A percentile compares a stretch with the other conserved stretches of the same genome.
Evolutionary conservation across 805 yeast genomes (phyloP).

Genomic region (Candida hispaniensis): DNA sequence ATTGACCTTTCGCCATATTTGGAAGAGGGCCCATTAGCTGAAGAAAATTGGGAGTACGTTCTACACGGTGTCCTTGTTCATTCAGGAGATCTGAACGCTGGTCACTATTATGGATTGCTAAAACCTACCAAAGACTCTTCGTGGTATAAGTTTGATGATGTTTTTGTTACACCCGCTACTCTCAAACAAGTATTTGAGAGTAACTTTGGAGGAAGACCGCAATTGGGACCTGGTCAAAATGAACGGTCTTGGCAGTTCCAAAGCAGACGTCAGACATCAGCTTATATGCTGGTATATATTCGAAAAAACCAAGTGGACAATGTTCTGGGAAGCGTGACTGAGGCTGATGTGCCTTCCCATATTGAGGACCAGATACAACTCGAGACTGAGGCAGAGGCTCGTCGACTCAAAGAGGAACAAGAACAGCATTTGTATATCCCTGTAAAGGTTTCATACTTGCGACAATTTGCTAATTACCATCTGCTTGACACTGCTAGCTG

Average conservation of each 20-base stretch:
- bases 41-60: conserved; percentile 64
- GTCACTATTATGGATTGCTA: conserved; percentile 92
- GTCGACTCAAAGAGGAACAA: conserved; percentile 47
- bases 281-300: conserved; percentile 92
- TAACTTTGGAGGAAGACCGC: conserved; percentile 64
- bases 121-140: conserved; percentile 58
- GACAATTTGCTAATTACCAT: conserved; percentile 46
- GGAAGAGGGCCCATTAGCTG: conserved; percentile 39
- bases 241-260: conserved; percentile 34
- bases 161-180: conserved; percentile 81
- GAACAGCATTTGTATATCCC: conserved; percentile 59
- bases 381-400: conserved; percentile 50
- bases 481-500: conserved; percentile 75
- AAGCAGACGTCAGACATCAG: conserved; percentile 77
- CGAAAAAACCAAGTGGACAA: conserved; percentile 48
- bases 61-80: conserved; percentile 93
- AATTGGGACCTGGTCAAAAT: conserved; percentile 19
- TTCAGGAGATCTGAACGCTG: conserved; percentile 89
- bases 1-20: conserved; percentile 74
- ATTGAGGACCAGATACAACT: conserved; percentile 52
- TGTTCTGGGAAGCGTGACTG: conserved; percentile 48
- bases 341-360: conserved; percentile 53
- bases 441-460: conserved; percentile 45
- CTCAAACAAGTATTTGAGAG: conserved; percentile 79
- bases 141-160: conserved; percentile 95